These are phyloP conservation scores for Mycocalia duriaeana DNA, from an alignment of 1,284 basidiomycete genomes.

Conservation along the genomic window DNA sequence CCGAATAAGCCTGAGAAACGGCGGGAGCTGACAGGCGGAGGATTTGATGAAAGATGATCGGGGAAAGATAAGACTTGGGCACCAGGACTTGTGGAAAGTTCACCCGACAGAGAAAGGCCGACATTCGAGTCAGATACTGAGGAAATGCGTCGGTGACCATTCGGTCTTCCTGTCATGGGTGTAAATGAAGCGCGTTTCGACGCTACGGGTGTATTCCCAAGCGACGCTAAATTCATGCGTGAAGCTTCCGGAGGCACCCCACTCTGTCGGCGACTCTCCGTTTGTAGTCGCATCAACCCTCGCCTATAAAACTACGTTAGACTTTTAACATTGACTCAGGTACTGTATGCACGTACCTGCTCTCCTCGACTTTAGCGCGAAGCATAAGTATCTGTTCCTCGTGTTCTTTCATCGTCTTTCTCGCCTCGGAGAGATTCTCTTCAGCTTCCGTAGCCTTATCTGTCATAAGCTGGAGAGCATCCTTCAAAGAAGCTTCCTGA, in stretches of 20 bases:
- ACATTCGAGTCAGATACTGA: conserved; percentile 57
- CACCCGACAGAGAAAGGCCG: conserved; percentile 17
- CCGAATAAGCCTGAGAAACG: conserved; percentile 53
- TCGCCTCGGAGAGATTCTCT: conserved; percentile 54
- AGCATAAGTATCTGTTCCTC: conserved; percentile 79
- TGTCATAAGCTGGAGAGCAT: conserved; percentile 55
- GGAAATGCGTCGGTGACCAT: conserved; percentile 60
- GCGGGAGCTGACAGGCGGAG: conserved; percentile 30
- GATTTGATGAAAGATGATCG: conserved; percentile 13
- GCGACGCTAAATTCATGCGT: conserved; percentile 35
- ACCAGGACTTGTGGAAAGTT: conserved; percentile 27
- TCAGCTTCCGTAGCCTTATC: conserved; percentile 61
- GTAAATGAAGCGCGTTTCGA: conserved; percentile 69
- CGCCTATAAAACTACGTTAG: too few relatives aligned
- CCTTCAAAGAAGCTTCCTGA: conserved; percentile 54
- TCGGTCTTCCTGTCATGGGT: conserved; percentile 56
- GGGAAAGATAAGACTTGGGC: conserved; percentile 26
- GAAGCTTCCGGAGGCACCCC: conserved; percentile 50
- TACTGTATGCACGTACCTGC: conserved; percentile 62
- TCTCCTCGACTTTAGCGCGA: conserved; percentile 86
- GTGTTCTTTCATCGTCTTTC: conserved; percentile 64
- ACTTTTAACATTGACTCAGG: too few relatives aligned
- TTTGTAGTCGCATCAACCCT: conserved; percentile 87
- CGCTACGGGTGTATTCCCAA: conserved; percentile 37
- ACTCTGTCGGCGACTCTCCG: conserved; percentile 70